These are phyloP conservation scores for Saturnispora dispora DNA, from an alignment of 805 yeast genomes.

Conservation along the genomic window DNA sequence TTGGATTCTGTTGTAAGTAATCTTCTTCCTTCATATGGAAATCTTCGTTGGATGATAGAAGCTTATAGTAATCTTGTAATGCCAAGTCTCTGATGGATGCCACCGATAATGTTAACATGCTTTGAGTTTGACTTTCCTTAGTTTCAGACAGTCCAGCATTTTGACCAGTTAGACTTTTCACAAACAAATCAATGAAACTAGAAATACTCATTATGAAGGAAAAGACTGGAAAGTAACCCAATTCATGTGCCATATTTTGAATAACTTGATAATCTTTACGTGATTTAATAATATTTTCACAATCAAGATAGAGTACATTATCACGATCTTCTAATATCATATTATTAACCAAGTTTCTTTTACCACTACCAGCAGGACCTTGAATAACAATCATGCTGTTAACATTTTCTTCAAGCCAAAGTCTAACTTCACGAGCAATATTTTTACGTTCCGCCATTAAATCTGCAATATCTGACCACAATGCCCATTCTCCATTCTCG, in stretches of 20 bases:
- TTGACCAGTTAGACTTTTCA: slow-evolving; percentile 89
- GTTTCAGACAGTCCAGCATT: slow-evolving; percentile 83
- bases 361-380: slow-evolving; percentile 97
- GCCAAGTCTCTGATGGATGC: slow-evolving; percentile 67
- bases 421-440: slow-evolving; percentile 54
- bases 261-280: slow-evolving; percentile 66
- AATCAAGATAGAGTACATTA: slow-evolving; percentile 64
- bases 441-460: slow-evolving; percentile 65
- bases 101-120: slow-evolving; percentile 63
- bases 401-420: slow-evolving; percentile 84
- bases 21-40: slow-evolving; percentile 56
- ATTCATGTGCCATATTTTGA: slow-evolving; percentile 56
- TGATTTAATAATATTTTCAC: slow-evolving; percentile 65
- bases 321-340: slow-evolving; percentile 53
- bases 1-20: slow-evolving; percentile 77
- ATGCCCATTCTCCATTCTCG: slow-evolving; percentile 12
- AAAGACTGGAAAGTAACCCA: slow-evolving; percentile 91
- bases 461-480: slow-evolving; percentile 19
- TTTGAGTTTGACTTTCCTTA: slow-evolving; percentile 71
- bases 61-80: slow-evolving; percentile 32
- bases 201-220: slow-evolving; percentile 84
- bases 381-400: slow-evolving; percentile 81
- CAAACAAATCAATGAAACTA: slow-evolving; percentile 70
- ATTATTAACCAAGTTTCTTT: slow-evolving; percentile 64
- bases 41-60: slow-evolving; percentile 20